phyloP scores from a whole-genome alignment of 2,329 filamentous ascomycete genomes.

The Mollisiaceae sp. region DNA sequence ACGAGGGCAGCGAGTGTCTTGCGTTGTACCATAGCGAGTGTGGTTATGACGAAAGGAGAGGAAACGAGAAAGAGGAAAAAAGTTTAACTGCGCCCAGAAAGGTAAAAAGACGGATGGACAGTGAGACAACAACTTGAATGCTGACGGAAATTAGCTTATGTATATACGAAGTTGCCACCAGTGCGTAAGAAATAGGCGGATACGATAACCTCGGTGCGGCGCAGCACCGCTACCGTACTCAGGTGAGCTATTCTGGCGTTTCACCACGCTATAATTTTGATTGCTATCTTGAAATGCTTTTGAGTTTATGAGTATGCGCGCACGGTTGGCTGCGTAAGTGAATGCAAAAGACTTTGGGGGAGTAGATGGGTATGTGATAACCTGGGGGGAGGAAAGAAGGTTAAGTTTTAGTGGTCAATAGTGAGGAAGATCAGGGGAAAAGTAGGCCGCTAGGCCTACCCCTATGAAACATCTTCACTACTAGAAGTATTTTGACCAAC shows the following conservation, averaged over 20 bases:
- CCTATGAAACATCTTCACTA: not conserved
- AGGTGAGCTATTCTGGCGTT: too few relatives aligned
- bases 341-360: not conserved
- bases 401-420: not conserved
- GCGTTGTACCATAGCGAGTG: slow-evolving; percentile 24
- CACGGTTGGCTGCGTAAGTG: not conserved
- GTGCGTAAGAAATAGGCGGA: slow-evolving; percentile 6
- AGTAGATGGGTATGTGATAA: not conserved
- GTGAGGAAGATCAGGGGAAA: not conserved
- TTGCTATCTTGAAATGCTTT: too few relatives aligned
- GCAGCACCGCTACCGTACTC: too few relatives aligned
- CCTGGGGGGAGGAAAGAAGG: not conserved
- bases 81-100: not conserved
- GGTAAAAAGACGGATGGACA: not conserved
- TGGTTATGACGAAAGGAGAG: not conserved
- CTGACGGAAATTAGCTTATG: not conserved
- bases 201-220: not conserved
- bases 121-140: not conserved
- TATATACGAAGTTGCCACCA: not conserved
- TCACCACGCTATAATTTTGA: too few relatives aligned
- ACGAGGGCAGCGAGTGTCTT: slow-evolving; percentile 28
- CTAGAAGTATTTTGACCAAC: not conserved
- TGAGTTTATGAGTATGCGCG: too few relatives aligned
- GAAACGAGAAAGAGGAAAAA: not conserved
- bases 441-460: not conserved